Evolutionary conservation across 2,329 filamentous ascomycete genomes (phyloP), one percentile per base, ranked within the genome.

Genomic region (Colletotrichum karsti): DNA sequence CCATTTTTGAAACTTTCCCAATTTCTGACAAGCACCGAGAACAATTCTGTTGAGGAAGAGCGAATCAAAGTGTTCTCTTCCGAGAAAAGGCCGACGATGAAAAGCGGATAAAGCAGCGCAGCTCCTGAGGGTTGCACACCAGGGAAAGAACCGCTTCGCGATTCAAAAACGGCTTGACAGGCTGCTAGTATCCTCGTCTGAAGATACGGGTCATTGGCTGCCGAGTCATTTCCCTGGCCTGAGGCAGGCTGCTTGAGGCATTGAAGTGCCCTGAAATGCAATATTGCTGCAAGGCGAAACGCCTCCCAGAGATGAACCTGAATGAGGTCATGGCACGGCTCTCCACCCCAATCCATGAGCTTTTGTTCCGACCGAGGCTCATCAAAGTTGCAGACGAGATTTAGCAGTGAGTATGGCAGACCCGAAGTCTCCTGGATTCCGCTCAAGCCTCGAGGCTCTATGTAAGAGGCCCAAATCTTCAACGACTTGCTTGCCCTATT

Each of bases 381-480:
- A 9, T 53, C 28, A 10, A 53, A 10, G 3, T 24, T 24, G n/a
- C 48, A 53, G 5, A 53, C 35, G 10, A 53, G 48, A 20, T 53
- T 30, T 12, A 53, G 18, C 13, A 53, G 28, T 33, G 48, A 37
- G 18, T 53, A 53, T 20, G 48, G 48, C 9, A 53, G 48, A 20
- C 48, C 48, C 6, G 28, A 53, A 4, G 28, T 53, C 22, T 53
- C 48, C 15, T 53, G 48, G 5, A 53, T 20, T 5, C 48, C 48
- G 5, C 26, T 53, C 28, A 37, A 53, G 18, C 15, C 9, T 4
- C 28, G n/a, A n/a, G 28, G 48, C 10, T n/a, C 28, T 7, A 37
- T 12, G 6, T 35, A 53, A 4, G 28, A 2, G 2, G n/a, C 10
- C 48, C 48, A 53, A 12, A 53, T 53, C n/a, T 2, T 20, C 0